These are phyloP conservation scores for Gyromitra esculenta DNA, from an alignment of 2,329 filamentous ascomycete species.

Conservation along the genomic window DNA sequence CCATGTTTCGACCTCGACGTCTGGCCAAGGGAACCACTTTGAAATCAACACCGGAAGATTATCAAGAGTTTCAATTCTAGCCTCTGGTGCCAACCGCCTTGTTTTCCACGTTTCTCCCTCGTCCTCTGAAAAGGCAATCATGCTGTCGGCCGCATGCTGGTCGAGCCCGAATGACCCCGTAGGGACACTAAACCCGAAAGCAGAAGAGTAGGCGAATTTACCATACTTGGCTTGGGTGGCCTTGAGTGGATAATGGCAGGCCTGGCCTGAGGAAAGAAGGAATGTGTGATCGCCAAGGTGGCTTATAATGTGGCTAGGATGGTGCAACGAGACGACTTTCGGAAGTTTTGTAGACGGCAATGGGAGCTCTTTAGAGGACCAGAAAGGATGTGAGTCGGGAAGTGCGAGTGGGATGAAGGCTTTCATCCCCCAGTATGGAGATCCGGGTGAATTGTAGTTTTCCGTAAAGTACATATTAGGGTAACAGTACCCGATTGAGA, in stretches of 20 bases:
- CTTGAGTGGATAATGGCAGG: slow-evolving; percentile 84
- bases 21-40: slow-evolving; percentile 70
- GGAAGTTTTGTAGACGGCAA: slow-evolving; percentile 68
- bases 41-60: slow-evolving; percentile 71
- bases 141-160: slow-evolving; percentile 78
- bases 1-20: slow-evolving; percentile 73
- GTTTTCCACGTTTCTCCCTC: slow-evolving; percentile 82
- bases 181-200: slow-evolving; percentile 80
- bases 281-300: slow-evolving; percentile 78
- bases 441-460: slow-evolving; percentile 82
- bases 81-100: slow-evolving; percentile 73
- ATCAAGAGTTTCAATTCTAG: slow-evolving; percentile 69
- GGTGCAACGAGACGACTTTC: slow-evolving; percentile 69
- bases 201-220: slow-evolving; percentile 78
- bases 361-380: slow-evolving; percentile 73
- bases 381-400: slow-evolving; percentile 76
- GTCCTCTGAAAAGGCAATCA: slow-evolving; percentile 79
- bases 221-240: slow-evolving; percentile 85
- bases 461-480: slow-evolving; percentile 84
- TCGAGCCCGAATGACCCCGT: slow-evolving; percentile 79
- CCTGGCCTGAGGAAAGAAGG: slow-evolving; percentile 78
- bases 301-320: slow-evolving; percentile 78
- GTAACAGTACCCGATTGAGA: slow-evolving; percentile 80
- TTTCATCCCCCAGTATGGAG: slow-evolving; percentile 80
- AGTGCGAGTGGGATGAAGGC: slow-evolving; percentile 79